Conservation (phyloP, 2,329 filamentous ascomycete genomes). For the Lachnellula cervina region DNA sequence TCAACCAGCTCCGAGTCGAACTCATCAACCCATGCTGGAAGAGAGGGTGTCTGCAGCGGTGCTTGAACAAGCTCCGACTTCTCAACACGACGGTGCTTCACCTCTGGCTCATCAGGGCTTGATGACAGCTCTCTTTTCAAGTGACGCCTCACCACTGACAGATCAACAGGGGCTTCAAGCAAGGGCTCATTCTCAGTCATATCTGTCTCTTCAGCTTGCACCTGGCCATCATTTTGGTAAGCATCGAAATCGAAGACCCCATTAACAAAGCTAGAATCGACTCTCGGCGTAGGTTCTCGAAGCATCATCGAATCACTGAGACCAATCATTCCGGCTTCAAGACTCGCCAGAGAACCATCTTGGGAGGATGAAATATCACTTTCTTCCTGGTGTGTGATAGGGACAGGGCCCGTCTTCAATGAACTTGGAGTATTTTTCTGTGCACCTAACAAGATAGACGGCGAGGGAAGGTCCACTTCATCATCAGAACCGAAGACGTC, state of each 20-base stretch:
- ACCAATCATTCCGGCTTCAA: slow-evolving; percentile 26
- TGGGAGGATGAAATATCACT: not conserved
- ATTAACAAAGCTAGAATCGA: slow-evolving; percentile 22
- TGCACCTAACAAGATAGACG: slow-evolving; percentile 28
- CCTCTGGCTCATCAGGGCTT: slow-evolving; percentile 8
- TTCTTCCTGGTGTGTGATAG: not conserved
- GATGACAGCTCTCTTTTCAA: slow-evolving; percentile 14
- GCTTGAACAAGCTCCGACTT: slow-evolving; percentile 3
- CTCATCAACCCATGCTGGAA: slow-evolving; percentile 31
- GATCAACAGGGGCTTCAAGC: slow-evolving; percentile 5
- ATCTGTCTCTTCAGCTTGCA: not conserved
- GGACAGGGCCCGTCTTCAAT: not conserved
- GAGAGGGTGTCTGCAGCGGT: slow-evolving; percentile 1
- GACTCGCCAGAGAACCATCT: slow-evolving; percentile 12
- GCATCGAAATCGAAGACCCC: slow-evolving; percentile 24
- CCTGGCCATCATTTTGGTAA: slow-evolving; percentile 9
- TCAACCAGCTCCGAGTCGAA: slow-evolving; percentile 31
- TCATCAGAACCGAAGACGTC: slow-evolving; percentile 22
- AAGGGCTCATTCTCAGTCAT: not conserved
- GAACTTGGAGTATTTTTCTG: not conserved
- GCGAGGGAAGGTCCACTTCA: slow-evolving; percentile 36
- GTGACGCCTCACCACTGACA: not conserved
- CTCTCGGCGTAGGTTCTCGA: not conserved
- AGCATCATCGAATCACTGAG: slow-evolving; percentile 18
- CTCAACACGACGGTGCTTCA: slow-evolving; percentile 17